These are phyloP conservation scores for Fagopyrum esculentum DNA, from an alignment of 148 eudicot species.

Conservation along the genomic window DNA sequence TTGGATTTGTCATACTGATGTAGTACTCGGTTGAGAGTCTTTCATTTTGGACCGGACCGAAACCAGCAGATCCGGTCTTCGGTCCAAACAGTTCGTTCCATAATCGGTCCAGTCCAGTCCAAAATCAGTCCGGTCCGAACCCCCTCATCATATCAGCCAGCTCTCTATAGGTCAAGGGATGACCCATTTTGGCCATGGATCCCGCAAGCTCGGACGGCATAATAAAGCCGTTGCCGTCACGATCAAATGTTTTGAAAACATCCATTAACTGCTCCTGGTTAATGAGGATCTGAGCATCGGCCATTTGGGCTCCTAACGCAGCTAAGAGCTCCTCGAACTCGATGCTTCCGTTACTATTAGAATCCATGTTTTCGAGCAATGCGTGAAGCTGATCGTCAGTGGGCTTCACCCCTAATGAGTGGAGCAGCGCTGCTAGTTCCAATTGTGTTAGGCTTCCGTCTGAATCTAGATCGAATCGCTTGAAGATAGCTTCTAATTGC, in stretches of 20 bases:
- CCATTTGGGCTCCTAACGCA: background rate
- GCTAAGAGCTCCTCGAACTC: background rate
- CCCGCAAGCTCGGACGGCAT: conserved; percentile 49
- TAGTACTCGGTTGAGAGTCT: no score
- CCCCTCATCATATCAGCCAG: conserved; percentile 42
- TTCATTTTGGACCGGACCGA: no score
- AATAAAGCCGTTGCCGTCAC: conserved; percentile 46
- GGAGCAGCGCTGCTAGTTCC: background rate
- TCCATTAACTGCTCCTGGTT: conserved; percentile 45
- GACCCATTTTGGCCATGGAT: conserved; percentile 54
- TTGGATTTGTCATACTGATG: no score
- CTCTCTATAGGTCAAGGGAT: conserved; percentile 41
- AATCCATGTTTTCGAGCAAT: background rate
- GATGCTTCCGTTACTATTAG: conserved; percentile 1
- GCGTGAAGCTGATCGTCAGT: background rate
- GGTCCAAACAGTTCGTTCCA: no score
- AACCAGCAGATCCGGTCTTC: no score
- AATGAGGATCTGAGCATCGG: conserved; percentile 13
- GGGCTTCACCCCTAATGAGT: background rate
- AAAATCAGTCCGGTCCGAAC: no score
- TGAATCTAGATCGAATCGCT: conserved; percentile 4
- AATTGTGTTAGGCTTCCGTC: background rate
- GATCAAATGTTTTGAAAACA: conserved; percentile 44
- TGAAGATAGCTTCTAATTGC: background rate
- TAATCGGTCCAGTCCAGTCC: no score